Conservation (phyloP, 345 rosid genomes). For the Melaleuca alternifolia region DNA sequence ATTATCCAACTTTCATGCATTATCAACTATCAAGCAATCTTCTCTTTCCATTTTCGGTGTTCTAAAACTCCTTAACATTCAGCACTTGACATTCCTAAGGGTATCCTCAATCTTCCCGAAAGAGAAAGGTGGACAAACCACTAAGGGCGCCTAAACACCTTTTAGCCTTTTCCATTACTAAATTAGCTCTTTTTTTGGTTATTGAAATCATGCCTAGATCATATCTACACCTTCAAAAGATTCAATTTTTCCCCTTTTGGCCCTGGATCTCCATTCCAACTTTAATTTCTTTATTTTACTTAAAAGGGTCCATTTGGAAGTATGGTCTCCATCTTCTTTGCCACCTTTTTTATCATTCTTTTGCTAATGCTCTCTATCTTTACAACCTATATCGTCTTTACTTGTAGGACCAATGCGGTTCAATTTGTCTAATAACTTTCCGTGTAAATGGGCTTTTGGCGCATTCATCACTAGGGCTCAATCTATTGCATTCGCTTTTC, state of each 20-base stretch:
- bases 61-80: background rate
- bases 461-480: background rate
- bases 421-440: background rate
- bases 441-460: background rate
- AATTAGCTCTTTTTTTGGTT: background rate
- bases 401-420: slow-evolving; percentile 2
- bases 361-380: slow-evolving; percentile 12
- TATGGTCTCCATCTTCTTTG: background rate
- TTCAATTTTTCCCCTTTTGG: background rate
- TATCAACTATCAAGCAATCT: background rate
- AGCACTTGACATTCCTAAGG: background rate
- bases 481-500: background rate
- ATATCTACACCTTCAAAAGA: background rate
- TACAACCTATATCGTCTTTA: slow-evolving; percentile 2
- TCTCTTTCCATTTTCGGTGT: background rate
- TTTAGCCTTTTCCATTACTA: background rate
- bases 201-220: background rate
- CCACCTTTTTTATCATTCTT: background rate
- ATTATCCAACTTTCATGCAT: background rate
- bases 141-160: background rate
- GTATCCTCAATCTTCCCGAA: background rate
- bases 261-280: background rate
- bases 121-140: background rate
- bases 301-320: background rate
- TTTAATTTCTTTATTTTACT: background rate